Evolutionary conservation across 169 alveolate genomes (phyloP), one percentile per base, ranked within the genome.

Genomic region (Cryptosporidium baileyi): DNA sequence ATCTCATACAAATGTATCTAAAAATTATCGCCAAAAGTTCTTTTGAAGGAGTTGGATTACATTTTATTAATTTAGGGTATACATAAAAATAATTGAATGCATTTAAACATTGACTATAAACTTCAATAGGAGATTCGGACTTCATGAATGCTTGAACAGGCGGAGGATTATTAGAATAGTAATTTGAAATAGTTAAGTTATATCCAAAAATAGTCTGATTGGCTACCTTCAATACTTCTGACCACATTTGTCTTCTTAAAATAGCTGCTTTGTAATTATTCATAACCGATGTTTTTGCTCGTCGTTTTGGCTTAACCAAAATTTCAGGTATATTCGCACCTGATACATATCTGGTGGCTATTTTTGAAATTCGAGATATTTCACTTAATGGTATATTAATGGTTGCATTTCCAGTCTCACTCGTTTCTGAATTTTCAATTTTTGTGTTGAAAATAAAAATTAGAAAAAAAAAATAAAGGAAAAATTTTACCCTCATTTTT

Each of bases 91-190:
- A 74, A 36, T 74, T 74, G 85, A 74, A 74, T 24, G 67, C 74
- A 51, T 74, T 74, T 32, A 74, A 38, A 17, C 85, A 74, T 43
- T 74, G 85, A 54, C 67, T 51, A 36, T 74, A 38, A 3, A 74
- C 38, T 30, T 74, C 85, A 15, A 74, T 28, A 15, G 65, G 85
- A 8, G 9, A 38, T 11, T 74, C 85, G 11, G 85, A 51, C 38
- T 74, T 74, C 85, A 74, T 74, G 34, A 74, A 74, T 8, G 67
- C 67, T 32, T 74, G 85, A 0, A 74, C 85, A 1, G 85, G 85
- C 4, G 85, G 85, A 24, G 85, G 74, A 45, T 74, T 54, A 19
- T 6, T 40, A 49, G 5, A n/a, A 34, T 74, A 54, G 34, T 54
- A 41, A 9, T 24, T 28, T 24, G 85, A 74, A 17, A 74, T 51